Conservation (phyloP, 306 rosid species). For the Mimosa pudica region DNA sequence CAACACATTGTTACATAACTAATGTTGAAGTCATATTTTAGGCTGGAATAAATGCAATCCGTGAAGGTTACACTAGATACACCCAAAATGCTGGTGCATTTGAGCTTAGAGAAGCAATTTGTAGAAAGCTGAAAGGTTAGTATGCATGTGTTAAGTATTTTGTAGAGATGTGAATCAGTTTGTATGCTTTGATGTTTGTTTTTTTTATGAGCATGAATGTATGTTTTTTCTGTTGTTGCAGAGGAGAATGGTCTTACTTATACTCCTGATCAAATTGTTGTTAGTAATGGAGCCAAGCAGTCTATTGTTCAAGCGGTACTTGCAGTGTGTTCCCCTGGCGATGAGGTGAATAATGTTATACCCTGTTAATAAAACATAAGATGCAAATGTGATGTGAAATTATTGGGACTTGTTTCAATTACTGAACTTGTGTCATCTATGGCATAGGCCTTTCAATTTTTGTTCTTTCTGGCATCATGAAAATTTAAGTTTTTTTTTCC, state of each 20-base stretch:
- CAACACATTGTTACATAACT: slow-evolving; percentile 1
- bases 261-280: slow-evolving; percentile 78
- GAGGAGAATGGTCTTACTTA: slow-evolving; percentile 88
- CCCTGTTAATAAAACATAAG: not conserved
- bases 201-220: not conserved
- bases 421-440: not conserved
- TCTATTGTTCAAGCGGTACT: slow-evolving; percentile 73
- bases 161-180: not conserved
- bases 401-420: not conserved
- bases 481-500: not conserved
- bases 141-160: slow-evolving; percentile 9
- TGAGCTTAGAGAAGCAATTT: slow-evolving; percentile 88
- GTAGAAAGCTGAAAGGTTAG: slow-evolving; percentile 81
- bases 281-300: slow-evolving; percentile 98
- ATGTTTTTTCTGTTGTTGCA: slow-evolving; percentile 30
- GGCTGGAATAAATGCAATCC: slow-evolving; percentile 94
- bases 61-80: slow-evolving; percentile 83
- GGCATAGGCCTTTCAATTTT: not conserved
- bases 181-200: not conserved
- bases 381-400: not conserved
- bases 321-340: slow-evolving; percentile 92
- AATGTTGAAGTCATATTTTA: slow-evolving; percentile 10
- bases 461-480: not conserved
- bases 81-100: slow-evolving; percentile 79
- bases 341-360: slow-evolving; percentile 57